These are phyloP conservation scores for Geotrichum phurueaensis DNA, from an alignment of 1,139 yeast genomes.

Conservation along the genomic window DNA sequence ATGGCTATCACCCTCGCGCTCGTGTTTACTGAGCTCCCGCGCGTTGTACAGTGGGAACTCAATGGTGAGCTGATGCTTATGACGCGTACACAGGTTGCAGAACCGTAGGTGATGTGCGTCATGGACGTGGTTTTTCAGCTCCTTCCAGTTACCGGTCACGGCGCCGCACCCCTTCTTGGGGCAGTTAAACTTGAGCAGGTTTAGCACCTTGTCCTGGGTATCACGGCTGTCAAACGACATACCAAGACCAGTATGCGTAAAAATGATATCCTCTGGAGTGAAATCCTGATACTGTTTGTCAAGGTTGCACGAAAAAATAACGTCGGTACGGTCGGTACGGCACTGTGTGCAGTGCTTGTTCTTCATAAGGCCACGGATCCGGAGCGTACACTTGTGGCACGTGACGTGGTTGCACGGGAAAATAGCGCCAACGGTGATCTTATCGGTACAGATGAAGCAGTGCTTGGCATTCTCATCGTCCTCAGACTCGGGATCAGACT, in stretches of 20 bases:
- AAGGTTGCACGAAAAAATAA: slow-evolving; percentile 54
- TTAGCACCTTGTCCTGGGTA: slow-evolving; percentile 42
- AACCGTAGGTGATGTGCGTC: slow-evolving; percentile 53
- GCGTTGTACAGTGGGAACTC: slow-evolving; percentile 62
- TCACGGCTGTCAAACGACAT: slow-evolving; percentile 31
- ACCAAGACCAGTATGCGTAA: slow-evolving; percentile 31
- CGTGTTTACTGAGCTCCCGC: slow-evolving; percentile 64
- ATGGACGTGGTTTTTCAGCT: slow-evolving; percentile 59
- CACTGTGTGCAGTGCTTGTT: slow-evolving; percentile 78
- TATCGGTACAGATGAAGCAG: slow-evolving; percentile 84
- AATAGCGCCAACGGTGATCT: slow-evolving; percentile 54
- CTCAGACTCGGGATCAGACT: slow-evolving; percentile 12
- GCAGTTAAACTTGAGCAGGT: slow-evolving; percentile 55
- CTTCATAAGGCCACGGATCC: slow-evolving; percentile 75
- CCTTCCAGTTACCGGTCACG: slow-evolving; percentile 44
- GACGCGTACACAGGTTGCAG: slow-evolving; percentile 70
- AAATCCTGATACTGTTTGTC: slow-evolving; percentile 42
- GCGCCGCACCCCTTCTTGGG: slow-evolving; percentile 43
- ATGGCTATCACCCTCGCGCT: slow-evolving; percentile 54
- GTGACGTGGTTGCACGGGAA: slow-evolving; percentile 81
- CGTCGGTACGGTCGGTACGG: slow-evolving; percentile 52
- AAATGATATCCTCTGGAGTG: slow-evolving; percentile 33
- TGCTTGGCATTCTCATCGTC: slow-evolving; percentile 33
- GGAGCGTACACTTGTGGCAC: slow-evolving; percentile 75
- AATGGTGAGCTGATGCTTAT: slow-evolving; percentile 58